Base-by-base conservation (phyloP, 2,329 filamentous ascomycete species). In the Fusarium algeriense region DNA sequence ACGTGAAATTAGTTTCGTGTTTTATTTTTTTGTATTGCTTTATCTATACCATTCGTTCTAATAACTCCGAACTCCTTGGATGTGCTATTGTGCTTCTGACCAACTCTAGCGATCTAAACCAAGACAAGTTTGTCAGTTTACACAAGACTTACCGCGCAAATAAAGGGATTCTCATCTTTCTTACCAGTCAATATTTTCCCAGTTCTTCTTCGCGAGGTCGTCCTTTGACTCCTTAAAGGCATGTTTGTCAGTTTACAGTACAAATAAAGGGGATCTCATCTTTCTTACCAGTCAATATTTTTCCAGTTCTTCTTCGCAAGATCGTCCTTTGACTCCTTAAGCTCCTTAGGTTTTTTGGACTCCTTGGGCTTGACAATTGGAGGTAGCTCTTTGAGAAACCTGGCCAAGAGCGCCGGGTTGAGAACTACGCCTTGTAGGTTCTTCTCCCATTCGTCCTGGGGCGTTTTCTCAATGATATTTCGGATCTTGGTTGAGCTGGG, bases 401-500 rank as follows among this genome's bases (percentile, higher is more conserved):
- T 35, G 3, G 64, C n/a, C 20, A 77, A 45, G 5, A 75, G 15
- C 7, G 52, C 35, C 2, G 67, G 48, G 6, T 62, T 50, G 1
- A 76, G 50, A 1, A 73, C 66, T 2, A 64, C 17, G 3, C 59
- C 46, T 13, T 28, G 19, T 2, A 74, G 10, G 3, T 20, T 66
- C 44, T 26, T 37, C 35, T 30, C 64, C 34, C 30, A 48, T 12
- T 34, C 49, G 3, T 67, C 54, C 1, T 26, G 17, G 1, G 60
- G 30, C 2, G 43, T 45, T 0, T n/a, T 55, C 4, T 60, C 58
- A 12, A 77, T 70, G 34, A 73, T 65, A 1, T 62, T 19, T 6
- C 76, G 71, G 34, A 77, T 73, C 48, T 70, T 62, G 2, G 73
- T 77, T 9, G 75, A 78, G 14, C 76, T 77, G 1, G 75, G 76